Base-by-base conservation (phyloP, 257 asterid genomes). In the Salvia hispanica region DNA sequence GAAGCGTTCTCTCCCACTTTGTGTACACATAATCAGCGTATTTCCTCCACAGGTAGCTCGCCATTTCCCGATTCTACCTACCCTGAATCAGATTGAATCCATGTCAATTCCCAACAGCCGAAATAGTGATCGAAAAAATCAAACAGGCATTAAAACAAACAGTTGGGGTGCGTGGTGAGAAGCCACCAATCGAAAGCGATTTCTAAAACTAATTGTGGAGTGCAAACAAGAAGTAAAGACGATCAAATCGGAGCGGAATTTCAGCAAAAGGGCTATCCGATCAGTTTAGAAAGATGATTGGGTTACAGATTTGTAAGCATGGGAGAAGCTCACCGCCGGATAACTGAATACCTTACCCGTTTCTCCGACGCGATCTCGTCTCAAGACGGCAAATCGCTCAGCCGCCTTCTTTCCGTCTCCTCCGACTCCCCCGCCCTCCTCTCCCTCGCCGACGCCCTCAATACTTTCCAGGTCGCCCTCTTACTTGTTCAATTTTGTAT, bases 311-410 rank as follows among this genome's bases (percentile, higher is more conserved):
- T 25, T 25, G 40, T 86, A 79, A 88, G 97, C 83, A 86, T 90
- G 95, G 97, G 98, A 52, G 98, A 92, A 83, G 88, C 96, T 46
- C 90, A 90, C 81, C 72, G 95, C 56, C 76, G 96, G 64, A 84
- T 93, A 67, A 75, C 80, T 9, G 96, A 90, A 31, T 90, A 86
- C 81, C 83, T 90, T 0, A 83, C 75, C 37, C 95, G 90, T 55
- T 92, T 90, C 84, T 73, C 86, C 73, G 97, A 82, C 66, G 83
- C 94, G 78, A 90, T 90, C 61, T 79, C 92, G 11, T 81, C 76
- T 53, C 98, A 90, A 67, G 95, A 93, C 64, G 95, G 94, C 28
- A 78, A 79, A 53, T 70, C 96, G 47, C 85, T 90, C 67, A 81
- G 91, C 81, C 85, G 77, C 31, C 83, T 93, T 40, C 81, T 93